phyloP scores from a whole-genome alignment of 768 basidiomycete genomes.

The Agrocybe pediades region DNA sequence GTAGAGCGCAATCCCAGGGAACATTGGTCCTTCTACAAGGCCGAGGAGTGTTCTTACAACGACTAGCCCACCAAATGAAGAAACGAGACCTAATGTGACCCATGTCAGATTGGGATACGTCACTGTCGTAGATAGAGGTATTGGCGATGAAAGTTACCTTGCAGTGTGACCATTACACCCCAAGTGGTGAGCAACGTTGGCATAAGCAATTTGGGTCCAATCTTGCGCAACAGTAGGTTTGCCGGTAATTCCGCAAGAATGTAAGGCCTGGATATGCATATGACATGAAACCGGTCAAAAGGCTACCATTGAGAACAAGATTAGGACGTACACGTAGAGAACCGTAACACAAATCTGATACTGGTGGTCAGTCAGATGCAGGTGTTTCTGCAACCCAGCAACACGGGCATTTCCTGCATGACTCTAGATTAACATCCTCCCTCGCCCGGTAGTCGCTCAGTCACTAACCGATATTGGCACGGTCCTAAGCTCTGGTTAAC shows the following conservation, averaged over 20 bases:
- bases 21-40: conserved; percentile 47
- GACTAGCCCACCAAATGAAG: conserved; percentile 44
- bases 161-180: conserved; percentile 49
- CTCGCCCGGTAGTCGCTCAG: neutral
- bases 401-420: conserved; percentile 44
- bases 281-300: neutral
- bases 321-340: conserved; percentile 25
- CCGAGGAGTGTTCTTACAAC: conserved; percentile 54
- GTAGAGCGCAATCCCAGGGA: conserved; percentile 38
- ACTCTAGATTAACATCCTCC: neutral
- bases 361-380: conserved; percentile 38
- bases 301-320: neutral
- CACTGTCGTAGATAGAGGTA: neutral
- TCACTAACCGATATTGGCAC: conserved; percentile 32
- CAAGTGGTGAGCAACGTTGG: conserved; percentile 50
- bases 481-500: conserved; percentile 25
- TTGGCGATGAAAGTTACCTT: conserved; percentile 35
- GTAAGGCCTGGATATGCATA: conserved; percentile 32
- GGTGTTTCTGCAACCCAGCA: conserved; percentile 46
- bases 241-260: conserved; percentile 50
- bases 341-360: conserved; percentile 38
- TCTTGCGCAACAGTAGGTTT: conserved; percentile 39
- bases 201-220: conserved; percentile 52
- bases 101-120: neutral
- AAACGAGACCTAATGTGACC: conserved; percentile 39